Evolutionary conservation across 2,329 filamentous ascomycete genomes (phyloP).

Genomic region (Xylariaceae sp.): DNA sequence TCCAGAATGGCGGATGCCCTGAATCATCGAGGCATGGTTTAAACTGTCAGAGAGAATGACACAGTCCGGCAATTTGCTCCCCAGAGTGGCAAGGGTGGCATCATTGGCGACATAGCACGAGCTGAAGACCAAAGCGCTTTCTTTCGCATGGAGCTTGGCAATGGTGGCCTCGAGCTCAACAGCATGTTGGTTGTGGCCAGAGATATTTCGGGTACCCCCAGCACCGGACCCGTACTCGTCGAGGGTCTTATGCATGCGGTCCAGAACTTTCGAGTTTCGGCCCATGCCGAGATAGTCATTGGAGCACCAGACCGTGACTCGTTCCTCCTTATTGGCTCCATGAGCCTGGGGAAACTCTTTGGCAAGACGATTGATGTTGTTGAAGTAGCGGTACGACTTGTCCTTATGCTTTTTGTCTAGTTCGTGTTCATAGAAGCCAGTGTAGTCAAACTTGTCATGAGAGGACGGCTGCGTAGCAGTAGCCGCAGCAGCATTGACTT

Average conservation of each 20-base stretch:
- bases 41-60: conserved; percentile 97
- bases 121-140: conserved; percentile 88
- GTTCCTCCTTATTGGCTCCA: conserved; percentile 77
- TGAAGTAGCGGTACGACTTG: conserved; percentile 99
- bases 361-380: conserved; percentile 98
- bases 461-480: conserved; percentile 26
- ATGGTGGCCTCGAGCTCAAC: conserved; percentile 78
- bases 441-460: conserved; percentile 77
- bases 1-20: conserved; percentile 95
- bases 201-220: conserved; percentile 95
- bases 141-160: conserved; percentile 87
- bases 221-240: conserved; percentile 94
- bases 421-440: conserved; percentile 82
- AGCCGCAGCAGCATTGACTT: conserved; percentile 26
- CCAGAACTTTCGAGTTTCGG: conserved; percentile 79
- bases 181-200: conserved; percentile 94
- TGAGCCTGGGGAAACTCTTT: conserved; percentile 95
- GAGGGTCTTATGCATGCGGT: conserved; percentile 90
- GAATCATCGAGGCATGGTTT: conserved; percentile 99
- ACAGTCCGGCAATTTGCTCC: conserved; percentile 92
- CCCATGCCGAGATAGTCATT: conserved; percentile 99
- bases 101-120: conserved; percentile 99
- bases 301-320: conserved; percentile 97
- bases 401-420: conserved; percentile 99
- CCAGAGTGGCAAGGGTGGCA: conserved; percentile 92